Evolutionary conservation across 2,329 filamentous ascomycete species (phyloP).

Genomic region (Coniochaeta sp.): DNA sequence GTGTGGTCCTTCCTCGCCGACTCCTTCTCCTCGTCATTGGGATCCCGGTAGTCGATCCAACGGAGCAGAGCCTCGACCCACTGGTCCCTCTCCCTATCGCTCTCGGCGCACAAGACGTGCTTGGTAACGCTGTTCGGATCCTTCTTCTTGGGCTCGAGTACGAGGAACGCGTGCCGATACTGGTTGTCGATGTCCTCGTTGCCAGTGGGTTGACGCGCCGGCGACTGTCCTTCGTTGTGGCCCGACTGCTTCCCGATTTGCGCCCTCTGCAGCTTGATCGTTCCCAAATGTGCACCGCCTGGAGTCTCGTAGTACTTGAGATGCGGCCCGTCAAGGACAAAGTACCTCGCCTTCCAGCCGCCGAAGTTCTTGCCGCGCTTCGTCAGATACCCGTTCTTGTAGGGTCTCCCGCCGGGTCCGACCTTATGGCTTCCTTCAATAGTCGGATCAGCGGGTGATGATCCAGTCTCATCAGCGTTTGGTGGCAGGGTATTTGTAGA

Average conservation of each 20-base stretch:
- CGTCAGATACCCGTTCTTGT: conserved; percentile 85
- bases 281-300: conserved; percentile 83
- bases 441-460: conserved; percentile 25
- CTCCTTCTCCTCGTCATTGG: conserved; percentile 49
- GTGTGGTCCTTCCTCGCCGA: conserved; percentile 24
- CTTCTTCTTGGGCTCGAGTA: conserved; percentile 93
- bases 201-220: conserved; percentile 38
- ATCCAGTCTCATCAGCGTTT: conserved; percentile 49
- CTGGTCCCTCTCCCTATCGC: conserved; percentile 80
- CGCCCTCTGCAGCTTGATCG: conserved; percentile 83
- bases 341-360: conserved; percentile 84
- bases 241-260: conserved; percentile 92
- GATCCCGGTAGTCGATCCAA: conserved; percentile 73
- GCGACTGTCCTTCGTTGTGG: conserved; percentile 49
- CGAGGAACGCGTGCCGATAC: conserved; percentile 92
- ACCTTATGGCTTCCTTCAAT: conserved; percentile 32
- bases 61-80: conserved; percentile 89
- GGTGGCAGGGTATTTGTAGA: conserved; percentile 60
- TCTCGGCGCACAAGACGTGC: conserved; percentile 93
- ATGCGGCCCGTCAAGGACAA: conserved; percentile 51
- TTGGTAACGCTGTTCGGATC: conserved; percentile 82
- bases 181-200: conserved; percentile 83
- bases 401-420: conserved; percentile 58
- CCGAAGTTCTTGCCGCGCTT: conserved; percentile 98
- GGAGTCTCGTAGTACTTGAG: conserved; percentile 89